Conservation (phyloP, 306 rosid genomes). For the Cicer arietinum region DNA sequence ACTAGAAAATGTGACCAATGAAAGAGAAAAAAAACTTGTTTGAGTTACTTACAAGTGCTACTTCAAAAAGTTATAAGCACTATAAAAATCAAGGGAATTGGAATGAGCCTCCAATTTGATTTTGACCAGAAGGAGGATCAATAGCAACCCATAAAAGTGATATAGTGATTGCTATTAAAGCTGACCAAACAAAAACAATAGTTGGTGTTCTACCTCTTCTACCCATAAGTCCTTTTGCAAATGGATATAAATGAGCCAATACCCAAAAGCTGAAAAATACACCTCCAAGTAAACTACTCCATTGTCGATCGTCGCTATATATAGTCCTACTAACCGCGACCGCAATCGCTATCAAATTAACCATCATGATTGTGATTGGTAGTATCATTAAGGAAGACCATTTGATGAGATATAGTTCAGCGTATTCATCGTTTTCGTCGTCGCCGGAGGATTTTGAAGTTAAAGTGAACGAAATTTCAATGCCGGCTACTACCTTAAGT, state of each 20-base stretch:
- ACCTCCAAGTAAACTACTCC: constrained; percentile 76
- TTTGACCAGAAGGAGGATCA: constrained; percentile 61
- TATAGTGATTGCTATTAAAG: constrained; percentile 69
- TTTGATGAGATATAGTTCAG: constrained; percentile 67
- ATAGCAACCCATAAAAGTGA: constrained; percentile 88
- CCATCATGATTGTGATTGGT: constrained; percentile 74
- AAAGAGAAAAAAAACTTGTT: constrained; percentile 28
- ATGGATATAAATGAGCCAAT: constrained; percentile 73
- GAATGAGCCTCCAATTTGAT: constrained; percentile 73
- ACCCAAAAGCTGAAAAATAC: constrained; percentile 86
- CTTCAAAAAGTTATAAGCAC: constrained; percentile 32
- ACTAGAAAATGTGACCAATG: constrained; percentile 35
- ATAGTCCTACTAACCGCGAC: constrained; percentile 62
- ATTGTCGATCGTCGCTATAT: constrained; percentile 56
- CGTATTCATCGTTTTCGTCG: constrained; percentile 64
- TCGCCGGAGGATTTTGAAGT: constrained; percentile 73
- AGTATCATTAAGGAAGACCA: constrained; percentile 77
- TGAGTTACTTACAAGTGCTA: constrained; percentile 50
- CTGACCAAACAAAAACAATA: constrained; percentile 82
- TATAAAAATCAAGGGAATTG: constrained; percentile 61
- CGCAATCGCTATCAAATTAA: constrained; percentile 65
- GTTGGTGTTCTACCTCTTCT: constrained; percentile 76
- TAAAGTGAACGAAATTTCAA: constrained; percentile 78
- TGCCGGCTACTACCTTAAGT: constrained; percentile 73
- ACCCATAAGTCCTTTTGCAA: constrained; percentile 83